These are phyloP conservation scores for Maudiozyma barnettii DNA, from an alignment of 805 yeast genomes.

Conservation along the genomic window DNA sequence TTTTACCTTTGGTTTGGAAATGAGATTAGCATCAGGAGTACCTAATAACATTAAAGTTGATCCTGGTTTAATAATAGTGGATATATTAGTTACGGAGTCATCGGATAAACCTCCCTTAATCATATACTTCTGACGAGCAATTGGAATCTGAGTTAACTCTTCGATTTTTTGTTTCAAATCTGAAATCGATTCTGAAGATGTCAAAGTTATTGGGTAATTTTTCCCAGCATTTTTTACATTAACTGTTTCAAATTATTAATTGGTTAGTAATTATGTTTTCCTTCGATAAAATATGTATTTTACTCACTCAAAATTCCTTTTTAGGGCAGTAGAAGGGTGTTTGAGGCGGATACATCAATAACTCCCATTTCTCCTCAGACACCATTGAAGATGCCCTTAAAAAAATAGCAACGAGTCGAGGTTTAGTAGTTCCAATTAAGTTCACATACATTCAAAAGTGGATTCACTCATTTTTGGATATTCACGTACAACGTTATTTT, in stretches of 20 bases:
- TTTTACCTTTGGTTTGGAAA: slow-evolving; percentile 42
- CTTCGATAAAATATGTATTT: not conserved
- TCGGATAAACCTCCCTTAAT: slow-evolving; percentile 80
- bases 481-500: too few species aligned
- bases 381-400: too few species aligned
- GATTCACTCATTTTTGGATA: not conserved
- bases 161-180: slow-evolving; percentile 60
- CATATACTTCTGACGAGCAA: slow-evolving; percentile 80
- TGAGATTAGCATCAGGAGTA: slow-evolving; percentile 61
- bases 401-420: too few species aligned
- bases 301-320: too few species aligned
- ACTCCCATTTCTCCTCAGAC: too few species aligned
- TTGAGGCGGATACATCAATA: too few species aligned
- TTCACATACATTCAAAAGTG: slow-evolving; percentile 4
- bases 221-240: slow-evolving; percentile 62
- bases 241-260: slow-evolving; percentile 7
- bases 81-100: slow-evolving; percentile 38
- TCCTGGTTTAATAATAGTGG: slow-evolving; percentile 49
- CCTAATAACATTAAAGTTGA: slow-evolving; percentile 84
- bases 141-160: slow-evolving; percentile 72
- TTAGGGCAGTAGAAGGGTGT: too few species aligned
- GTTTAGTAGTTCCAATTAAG: not conserved
- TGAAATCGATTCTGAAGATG: slow-evolving; percentile 32
- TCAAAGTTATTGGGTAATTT: slow-evolving; percentile 39
- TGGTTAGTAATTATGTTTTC: not conserved